Percentiles rank a stretch among this genome's conserved stretches.
Conservation (phyloP, 768 basidiomycete genomes). For the Baorangia bicolor region DNA sequence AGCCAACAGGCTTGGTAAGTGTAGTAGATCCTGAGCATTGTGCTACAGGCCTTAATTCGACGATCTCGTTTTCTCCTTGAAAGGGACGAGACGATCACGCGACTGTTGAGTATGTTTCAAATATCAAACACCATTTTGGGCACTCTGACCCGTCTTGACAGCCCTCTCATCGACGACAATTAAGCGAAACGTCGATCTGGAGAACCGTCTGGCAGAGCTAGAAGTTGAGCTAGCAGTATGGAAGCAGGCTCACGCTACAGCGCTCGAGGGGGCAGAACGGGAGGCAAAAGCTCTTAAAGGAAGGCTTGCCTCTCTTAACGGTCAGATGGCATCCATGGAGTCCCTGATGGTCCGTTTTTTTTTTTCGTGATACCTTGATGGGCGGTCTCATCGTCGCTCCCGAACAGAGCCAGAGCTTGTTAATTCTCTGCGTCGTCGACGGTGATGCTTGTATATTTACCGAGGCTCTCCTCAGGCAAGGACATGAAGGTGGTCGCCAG, state of each 20-base stretch:
- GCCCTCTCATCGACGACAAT: slow-evolving; percentile 65
- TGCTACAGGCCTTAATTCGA: slow-evolving; percentile 17
- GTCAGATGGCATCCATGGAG: slow-evolving; percentile 60
- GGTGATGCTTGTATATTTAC: slow-evolving; percentile 70
- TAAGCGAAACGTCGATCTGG: slow-evolving; percentile 61
- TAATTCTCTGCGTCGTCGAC: slow-evolving; percentile 74
- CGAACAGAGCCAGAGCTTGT: slow-evolving; percentile 57
- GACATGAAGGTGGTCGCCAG: slow-evolving; percentile 61
- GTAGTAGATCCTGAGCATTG: slow-evolving; percentile 9
- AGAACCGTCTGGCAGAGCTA: slow-evolving; percentile 62
- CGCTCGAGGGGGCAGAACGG: slow-evolving; percentile 60
- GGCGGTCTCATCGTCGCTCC: slow-evolving; percentile 1
- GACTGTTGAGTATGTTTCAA: slow-evolving; percentile 52
- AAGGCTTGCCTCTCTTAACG: slow-evolving; percentile 61
- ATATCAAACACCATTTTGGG: not conserved
- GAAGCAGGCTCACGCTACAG: slow-evolving; percentile 68
- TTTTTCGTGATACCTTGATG: not conserved
- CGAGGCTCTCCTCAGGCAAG: slow-evolving; percentile 56
- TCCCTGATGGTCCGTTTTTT: slow-evolving; percentile 41
- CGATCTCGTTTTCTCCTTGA: slow-evolving; percentile 18
- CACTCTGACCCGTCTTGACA: slow-evolving; percentile 28
- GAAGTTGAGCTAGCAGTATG: slow-evolving; percentile 68
- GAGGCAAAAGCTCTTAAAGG: slow-evolving; percentile 67
- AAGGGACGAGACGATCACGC: slow-evolving; percentile 68
- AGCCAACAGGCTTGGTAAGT: slow-evolving; percentile 67